Conservation (phyloP, 139 green algal genomes). For the Coccomyxa sp. region DNA sequence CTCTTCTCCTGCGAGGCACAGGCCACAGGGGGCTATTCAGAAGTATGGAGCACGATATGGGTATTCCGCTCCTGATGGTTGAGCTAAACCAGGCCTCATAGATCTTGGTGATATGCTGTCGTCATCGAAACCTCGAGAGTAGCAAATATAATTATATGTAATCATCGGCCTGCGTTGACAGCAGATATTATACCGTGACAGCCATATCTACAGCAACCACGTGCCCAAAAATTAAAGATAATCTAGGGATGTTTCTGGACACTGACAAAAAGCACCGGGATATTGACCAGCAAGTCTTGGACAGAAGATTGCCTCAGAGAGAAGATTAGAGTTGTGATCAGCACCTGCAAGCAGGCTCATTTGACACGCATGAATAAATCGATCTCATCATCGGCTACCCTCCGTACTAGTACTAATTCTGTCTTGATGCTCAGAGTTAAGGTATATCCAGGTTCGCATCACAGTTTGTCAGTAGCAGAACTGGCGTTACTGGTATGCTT, state of each 20-base stretch:
- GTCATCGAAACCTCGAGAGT: conserved; percentile 32
- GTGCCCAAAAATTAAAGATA: not conserved
- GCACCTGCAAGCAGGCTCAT: conserved; percentile 13
- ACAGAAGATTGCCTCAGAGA: conserved; percentile 14
- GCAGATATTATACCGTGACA: not conserved
- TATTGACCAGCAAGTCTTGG: not conserved
- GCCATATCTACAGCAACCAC: not conserved
- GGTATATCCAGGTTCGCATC: conserved; percentile 20
- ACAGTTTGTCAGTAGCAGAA: conserved; percentile 29
- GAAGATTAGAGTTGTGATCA: conserved; percentile 23
- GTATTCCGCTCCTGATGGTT: too few species aligned
- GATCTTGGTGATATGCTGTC: conserved; percentile 34
- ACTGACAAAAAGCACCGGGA: too few species aligned
- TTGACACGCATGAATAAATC: conserved; percentile 37
- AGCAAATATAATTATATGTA: conserved; percentile 30
- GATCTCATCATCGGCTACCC: conserved; percentile 12
- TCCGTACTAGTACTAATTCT: not conserved
- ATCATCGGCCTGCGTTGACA: conserved; percentile 17
- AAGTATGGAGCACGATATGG: too few species aligned
- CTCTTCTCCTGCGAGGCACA: too few species aligned
- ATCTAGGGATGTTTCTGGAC: not conserved
- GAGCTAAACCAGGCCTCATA: conserved; percentile 14
- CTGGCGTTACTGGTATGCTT: conserved; percentile 28
- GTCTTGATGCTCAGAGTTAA: conserved; percentile 12
- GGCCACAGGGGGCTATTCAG: too few species aligned